phyloP scores from a whole-genome alignment of 2,329 filamentous ascomycete species.

The Cylindrodendrum hubeiense region DNA sequence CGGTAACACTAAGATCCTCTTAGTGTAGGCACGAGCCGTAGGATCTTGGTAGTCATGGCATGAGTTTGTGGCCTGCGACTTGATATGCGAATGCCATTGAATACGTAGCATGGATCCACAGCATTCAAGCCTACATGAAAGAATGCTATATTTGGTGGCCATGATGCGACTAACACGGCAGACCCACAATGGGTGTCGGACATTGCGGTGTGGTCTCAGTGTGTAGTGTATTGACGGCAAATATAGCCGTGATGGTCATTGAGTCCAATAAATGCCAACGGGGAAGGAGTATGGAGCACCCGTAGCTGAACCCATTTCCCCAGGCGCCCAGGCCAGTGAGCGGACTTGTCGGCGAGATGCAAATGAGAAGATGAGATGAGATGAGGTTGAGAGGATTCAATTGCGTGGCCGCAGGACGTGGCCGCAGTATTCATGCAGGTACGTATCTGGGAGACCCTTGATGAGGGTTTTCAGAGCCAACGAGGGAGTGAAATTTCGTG shows the following conservation, averaged over 20 bases:
- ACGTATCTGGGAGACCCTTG: not conserved
- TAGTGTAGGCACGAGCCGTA: not conserved
- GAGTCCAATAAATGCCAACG: not conserved
- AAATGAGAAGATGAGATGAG: constrained; percentile 8
- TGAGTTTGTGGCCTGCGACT: not conserved
- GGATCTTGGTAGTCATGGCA: not conserved
- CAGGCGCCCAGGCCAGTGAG: not conserved
- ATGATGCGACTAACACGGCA: not conserved
- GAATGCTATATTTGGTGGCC: not conserved
- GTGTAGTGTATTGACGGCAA: not conserved
- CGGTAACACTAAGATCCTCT: not conserved
- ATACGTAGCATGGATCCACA: constrained; percentile 10
- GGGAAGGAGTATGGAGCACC: not conserved
- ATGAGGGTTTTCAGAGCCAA: not conserved
- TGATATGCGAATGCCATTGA: not conserved
- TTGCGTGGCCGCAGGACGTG: not conserved
- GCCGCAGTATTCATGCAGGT: not conserved
- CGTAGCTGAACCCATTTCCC: not conserved
- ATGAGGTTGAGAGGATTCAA: constrained; percentile 1
- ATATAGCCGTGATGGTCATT: not conserved
- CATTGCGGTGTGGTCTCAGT: not conserved
- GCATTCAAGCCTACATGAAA: constrained; percentile 9
- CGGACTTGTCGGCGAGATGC: not conserved
- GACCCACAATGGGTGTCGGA: not conserved
- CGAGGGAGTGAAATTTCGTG: not conserved